phyloP scores from a whole-genome alignment of 345 rosid species.

The Citrus inodora region DNA sequence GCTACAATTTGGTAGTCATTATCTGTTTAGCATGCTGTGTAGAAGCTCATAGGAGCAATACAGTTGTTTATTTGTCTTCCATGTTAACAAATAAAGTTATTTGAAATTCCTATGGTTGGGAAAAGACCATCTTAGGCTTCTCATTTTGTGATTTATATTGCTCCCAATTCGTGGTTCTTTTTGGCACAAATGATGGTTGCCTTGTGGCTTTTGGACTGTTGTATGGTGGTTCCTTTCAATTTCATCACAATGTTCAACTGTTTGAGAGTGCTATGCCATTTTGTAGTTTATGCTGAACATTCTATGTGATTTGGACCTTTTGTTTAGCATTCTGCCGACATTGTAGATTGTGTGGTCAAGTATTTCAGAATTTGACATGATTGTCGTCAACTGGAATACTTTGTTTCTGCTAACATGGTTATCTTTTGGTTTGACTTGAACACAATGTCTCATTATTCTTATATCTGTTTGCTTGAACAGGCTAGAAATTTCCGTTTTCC shows the following conservation, averaged over 20 bases:
- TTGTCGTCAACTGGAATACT: not conserved
- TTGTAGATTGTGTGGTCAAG: not conserved
- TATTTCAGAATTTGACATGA: not conserved
- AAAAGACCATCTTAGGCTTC: not conserved
- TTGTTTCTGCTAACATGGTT: not conserved
- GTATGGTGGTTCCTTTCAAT: not conserved
- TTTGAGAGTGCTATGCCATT: not conserved
- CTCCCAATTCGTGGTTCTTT: not conserved
- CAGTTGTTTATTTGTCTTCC: not conserved
- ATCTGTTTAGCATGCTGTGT: not conserved
- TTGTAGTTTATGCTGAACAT: not conserved
- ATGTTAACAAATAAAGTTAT: not conserved
- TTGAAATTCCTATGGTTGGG: not conserved
- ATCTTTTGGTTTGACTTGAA: not conserved
- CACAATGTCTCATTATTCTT: conserved; percentile 2
- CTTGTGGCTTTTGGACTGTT: not conserved
- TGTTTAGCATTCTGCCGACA: not conserved
- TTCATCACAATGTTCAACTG: not conserved
- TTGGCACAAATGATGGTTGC: not conserved
- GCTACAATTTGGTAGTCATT: not conserved
- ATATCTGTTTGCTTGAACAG: conserved; percentile 40
- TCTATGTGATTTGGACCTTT: not conserved
- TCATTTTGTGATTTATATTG: not conserved
- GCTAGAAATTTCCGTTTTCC: conserved; percentile 89
- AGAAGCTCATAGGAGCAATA: not conserved